phyloP scores from a whole-genome alignment of 768 basidiomycete species.

The Boletus pseudo-olivaceus region DNA sequence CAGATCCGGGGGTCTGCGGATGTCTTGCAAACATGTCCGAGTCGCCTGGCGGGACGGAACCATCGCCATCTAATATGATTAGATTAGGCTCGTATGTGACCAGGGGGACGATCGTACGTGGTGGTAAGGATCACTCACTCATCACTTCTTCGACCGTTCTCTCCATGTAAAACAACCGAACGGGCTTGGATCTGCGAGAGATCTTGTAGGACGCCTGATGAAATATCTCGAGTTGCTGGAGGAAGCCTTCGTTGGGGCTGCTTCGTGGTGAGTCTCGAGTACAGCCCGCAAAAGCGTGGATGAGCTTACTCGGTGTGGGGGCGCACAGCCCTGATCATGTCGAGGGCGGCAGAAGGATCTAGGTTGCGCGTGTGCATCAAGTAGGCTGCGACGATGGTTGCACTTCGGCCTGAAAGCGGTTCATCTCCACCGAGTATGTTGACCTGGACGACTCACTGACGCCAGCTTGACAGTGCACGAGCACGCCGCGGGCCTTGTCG shows the following conservation, averaged over 20 bases:
- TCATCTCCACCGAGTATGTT: not conserved
- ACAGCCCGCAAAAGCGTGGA: not conserved
- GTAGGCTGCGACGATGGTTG: slow-evolving; percentile 84
- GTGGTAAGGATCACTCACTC: slow-evolving; percentile 49
- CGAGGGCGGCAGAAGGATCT: slow-evolving; percentile 59
- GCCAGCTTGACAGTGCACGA: slow-evolving; percentile 91
- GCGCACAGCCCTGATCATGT: slow-evolving; percentile 61
- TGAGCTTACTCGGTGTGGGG: slow-evolving; percentile 67
- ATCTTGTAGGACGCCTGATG: slow-evolving; percentile 69
- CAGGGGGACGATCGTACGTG: not conserved
- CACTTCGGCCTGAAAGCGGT: slow-evolving; percentile 62
- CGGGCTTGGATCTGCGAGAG: slow-evolving; percentile 60
- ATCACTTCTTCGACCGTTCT: slow-evolving; percentile 69
- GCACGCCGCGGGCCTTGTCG: slow-evolving; percentile 68
- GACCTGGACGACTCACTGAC: slow-evolving; percentile 55
- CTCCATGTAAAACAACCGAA: slow-evolving; percentile 82
- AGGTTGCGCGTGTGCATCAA: slow-evolving; percentile 71
- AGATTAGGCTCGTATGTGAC: slow-evolving; percentile 1
- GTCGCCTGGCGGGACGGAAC: slow-evolving; percentile 51
- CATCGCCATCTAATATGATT: slow-evolving; percentile 62
- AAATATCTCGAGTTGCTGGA: slow-evolving; percentile 77
- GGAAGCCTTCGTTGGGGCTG: slow-evolving; percentile 86
- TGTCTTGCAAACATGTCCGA: slow-evolving; percentile 69
- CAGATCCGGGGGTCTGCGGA: slow-evolving; percentile 56
- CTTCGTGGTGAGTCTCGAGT: not conserved